Evolutionary conservation across 2,329 filamentous ascomycete genomes (phyloP).

Genomic region (Alternaria burnsii): DNA sequence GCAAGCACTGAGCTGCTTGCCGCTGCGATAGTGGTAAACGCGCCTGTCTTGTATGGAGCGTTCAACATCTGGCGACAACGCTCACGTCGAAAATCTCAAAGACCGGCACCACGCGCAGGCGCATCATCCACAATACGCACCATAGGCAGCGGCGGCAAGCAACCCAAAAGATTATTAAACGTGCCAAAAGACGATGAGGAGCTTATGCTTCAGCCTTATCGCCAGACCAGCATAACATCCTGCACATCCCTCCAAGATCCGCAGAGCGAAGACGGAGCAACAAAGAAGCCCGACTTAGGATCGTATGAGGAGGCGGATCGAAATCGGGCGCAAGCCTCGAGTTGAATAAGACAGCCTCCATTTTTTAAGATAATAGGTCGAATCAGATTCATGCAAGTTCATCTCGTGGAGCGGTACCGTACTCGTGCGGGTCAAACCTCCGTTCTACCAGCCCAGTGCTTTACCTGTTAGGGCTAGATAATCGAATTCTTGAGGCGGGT

Average conservation of each 20-base stretch:
- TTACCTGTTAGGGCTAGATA: background rate
- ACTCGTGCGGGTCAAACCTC: background rate
- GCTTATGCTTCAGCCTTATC: background rate
- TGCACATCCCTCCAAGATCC: background rate
- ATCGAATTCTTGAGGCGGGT: background rate
- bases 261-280: background rate
- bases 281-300: background rate
- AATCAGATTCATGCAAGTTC: background rate
- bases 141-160: background rate
- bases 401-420: background rate
- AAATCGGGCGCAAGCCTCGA: background rate
- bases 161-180: background rate
- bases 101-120: background rate
- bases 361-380: background rate
- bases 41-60: background rate
- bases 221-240: background rate
- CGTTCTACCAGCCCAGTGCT: background rate
- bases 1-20: background rate
- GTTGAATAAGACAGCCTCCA: background rate
- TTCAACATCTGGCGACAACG: background rate
- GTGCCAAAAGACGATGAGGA: background rate
- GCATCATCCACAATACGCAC: background rate
- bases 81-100: background rate
- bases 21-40: background rate
- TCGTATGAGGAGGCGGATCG: background rate